phyloP scores from a whole-genome alignment of 495 filamentous ascomycete genomes.

The Tuber melanosporum region DNA sequence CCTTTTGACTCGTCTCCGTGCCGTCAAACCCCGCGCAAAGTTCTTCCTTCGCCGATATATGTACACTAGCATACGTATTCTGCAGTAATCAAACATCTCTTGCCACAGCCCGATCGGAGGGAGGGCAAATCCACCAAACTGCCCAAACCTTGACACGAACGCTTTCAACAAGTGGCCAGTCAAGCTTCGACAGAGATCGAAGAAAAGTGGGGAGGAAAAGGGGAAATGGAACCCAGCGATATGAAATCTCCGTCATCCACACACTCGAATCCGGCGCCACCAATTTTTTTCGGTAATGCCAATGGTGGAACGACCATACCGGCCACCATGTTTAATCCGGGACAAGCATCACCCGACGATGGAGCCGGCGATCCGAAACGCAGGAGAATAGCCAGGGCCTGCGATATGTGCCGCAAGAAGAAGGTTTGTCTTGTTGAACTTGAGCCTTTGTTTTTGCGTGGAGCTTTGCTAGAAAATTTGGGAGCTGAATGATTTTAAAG shows the following conservation, averaged over 20 bases:
- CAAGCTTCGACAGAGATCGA: not conserved
- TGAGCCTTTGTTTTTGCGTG: not conserved
- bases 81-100: not conserved
- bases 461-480: not conserved
- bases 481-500: constrained; percentile 32
- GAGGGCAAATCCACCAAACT: not conserved
- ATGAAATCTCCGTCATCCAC: constrained; percentile 37
- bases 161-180: not conserved
- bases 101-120: not conserved
- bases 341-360: constrained; percentile 47
- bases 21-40: not conserved
- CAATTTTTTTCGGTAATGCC: constrained; percentile 34
- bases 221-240: constrained; percentile 32
- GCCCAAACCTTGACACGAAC: not conserved
- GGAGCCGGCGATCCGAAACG: constrained; percentile 80
- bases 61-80: not conserved
- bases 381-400: constrained; percentile 88
- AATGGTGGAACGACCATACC: constrained; percentile 41
- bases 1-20: not conserved
- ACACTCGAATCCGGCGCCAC: constrained; percentile 20
- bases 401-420: constrained; percentile 99
- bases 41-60: constrained; percentile 1
- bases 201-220: constrained; percentile 9
- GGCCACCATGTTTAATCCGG: constrained; percentile 45
- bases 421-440: constrained; percentile 48